Base-by-base conservation (phyloP, 768 basidiomycete genomes). In the Tylopilus cervinicoccineus region DNA sequence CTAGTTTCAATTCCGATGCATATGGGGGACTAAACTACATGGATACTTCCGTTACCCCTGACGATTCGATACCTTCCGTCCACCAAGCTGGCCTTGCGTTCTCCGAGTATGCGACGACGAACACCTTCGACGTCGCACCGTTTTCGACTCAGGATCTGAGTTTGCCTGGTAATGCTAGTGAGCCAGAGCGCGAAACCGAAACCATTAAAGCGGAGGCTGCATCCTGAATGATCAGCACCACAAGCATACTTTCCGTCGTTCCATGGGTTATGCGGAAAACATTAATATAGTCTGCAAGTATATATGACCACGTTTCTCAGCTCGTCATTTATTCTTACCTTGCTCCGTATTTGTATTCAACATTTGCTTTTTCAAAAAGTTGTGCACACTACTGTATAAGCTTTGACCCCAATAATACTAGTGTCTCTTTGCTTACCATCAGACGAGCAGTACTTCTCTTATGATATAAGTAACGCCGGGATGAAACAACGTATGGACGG, bases 21-120 rank as follows among this genome's bases (percentile, higher is more conserved):
- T 90, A 87, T 63, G 77, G 78, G 45, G 73, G 83, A 29, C 71
- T 89, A 61, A 78, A 81, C 34, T 90, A 87, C 66, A 86, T 90
- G 81, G 88, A 90, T 66, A 74, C 84, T 40, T 68, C 83, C 24
- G 72, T 78, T 33, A 58, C 77, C 43, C 80, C 82, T 44, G 85
- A 88, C 53, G 86, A 88, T 54, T 67, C 78, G 33, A 70, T 86
- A 51, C 72, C 72, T 67, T 66, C 73, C 43, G 76, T 79, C 43
- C 84, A 86, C 59, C 74, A 79, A 62, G 68, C 81, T 31, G 80
- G 80, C 22, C 73, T 88, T 55, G 76, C 81, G 29, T 91, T 88
- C 65, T 70, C 80, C 47, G 88, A 91, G 66, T 91, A 82, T 31
- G 76, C 76, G 41, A 68, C 83, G 13, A 76, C 77, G 44, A 78